Percentiles rank a stretch among this genome's conserved stretches.
These are phyloP conservation scores for Vitis hybrid DNA, from an alignment of 177 flowering plant genomes.

Conservation along the genomic window DNA sequence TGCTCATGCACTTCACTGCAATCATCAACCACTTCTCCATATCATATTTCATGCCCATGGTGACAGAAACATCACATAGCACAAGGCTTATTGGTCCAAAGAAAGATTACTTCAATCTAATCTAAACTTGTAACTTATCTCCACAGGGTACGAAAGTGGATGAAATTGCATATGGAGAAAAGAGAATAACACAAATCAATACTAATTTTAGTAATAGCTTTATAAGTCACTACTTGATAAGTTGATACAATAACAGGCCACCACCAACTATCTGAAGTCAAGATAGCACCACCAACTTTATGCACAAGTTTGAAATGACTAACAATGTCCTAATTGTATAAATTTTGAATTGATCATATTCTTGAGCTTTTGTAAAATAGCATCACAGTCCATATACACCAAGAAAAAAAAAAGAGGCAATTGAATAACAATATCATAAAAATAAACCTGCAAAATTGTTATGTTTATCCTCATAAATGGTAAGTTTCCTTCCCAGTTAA, in stretches of 20 bases:
- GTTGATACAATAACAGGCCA: no score
- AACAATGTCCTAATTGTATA: not conserved
- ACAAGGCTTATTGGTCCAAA: not conserved
- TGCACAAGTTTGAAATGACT: not conserved
- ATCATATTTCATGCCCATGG: not conserved
- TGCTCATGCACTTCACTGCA: slow-evolving; percentile 97
- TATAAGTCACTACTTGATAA: no score
- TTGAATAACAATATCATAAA: not conserved
- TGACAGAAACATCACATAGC: not conserved
- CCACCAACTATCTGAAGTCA: no score
- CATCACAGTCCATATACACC: not conserved
- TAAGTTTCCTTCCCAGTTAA: not conserved
- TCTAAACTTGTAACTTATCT: not conserved
- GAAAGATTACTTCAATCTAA: not conserved
- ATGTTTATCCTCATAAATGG: not conserved
- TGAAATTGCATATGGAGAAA: not conserved
- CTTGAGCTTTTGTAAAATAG: not conserved
- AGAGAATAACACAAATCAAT: no score
- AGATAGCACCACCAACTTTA: not conserved
- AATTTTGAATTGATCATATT: not conserved
- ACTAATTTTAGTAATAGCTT: no score
- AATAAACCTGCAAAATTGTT: not conserved
- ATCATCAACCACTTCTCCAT: slow-evolving; percentile 9
- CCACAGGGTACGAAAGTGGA: not conserved
- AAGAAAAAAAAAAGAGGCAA: not conserved